Percentiles rank a stretch among this genome's conserved stretches.
phyloP scores from a whole-genome alignment of 306 rosid genomes.

The Luffa acutangula region DNA sequence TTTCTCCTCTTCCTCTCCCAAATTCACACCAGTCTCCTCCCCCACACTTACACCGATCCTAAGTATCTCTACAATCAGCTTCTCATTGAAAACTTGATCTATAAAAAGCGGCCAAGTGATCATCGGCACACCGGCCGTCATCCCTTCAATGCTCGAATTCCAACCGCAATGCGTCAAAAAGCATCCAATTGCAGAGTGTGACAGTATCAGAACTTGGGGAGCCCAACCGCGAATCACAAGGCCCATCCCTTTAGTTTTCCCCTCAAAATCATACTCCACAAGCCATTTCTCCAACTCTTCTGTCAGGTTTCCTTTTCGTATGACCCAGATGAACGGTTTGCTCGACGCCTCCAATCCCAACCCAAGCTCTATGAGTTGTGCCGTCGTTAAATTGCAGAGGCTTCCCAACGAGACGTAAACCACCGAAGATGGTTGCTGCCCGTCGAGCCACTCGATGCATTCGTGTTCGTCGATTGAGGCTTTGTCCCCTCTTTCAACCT shows the following conservation, averaged over 20 bases:
- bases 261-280: slow-evolving; percentile 3
- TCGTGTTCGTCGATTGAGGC: slow-evolving; percentile 15
- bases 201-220: slow-evolving; percentile 15
- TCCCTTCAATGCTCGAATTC: slow-evolving; percentile 51
- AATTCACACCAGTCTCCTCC: slow-evolving; percentile 14
- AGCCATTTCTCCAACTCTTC: slow-evolving; percentile 21
- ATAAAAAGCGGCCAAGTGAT: slow-evolving; percentile 53
- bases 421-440: slow-evolving; percentile 17
- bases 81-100: slow-evolving; percentile 42
- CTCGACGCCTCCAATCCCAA: slow-evolving; percentile 22
- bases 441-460: slow-evolving; percentile 37
- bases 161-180: slow-evolving; percentile 67
- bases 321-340: slow-evolving; percentile 25
- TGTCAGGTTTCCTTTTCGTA: neutral
- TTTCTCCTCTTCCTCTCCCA: slow-evolving; percentile 30
- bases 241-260: slow-evolving; percentile 5
- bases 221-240: slow-evolving; percentile 18
- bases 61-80: slow-evolving; percentile 26
- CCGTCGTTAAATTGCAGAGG: slow-evolving; percentile 2
- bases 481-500: slow-evolving; percentile 42
- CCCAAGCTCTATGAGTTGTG: slow-evolving; percentile 21
- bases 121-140: slow-evolving; percentile 41
- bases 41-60: slow-evolving; percentile 32
- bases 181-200: slow-evolving; percentile 33
- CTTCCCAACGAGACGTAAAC: slow-evolving; percentile 46